Evolutionary conservation across 1,284 basidiomycete genomes (phyloP), one percentile per base, ranked within the genome.

Genomic region (Phellopilus nigrolimitatus): DNA sequence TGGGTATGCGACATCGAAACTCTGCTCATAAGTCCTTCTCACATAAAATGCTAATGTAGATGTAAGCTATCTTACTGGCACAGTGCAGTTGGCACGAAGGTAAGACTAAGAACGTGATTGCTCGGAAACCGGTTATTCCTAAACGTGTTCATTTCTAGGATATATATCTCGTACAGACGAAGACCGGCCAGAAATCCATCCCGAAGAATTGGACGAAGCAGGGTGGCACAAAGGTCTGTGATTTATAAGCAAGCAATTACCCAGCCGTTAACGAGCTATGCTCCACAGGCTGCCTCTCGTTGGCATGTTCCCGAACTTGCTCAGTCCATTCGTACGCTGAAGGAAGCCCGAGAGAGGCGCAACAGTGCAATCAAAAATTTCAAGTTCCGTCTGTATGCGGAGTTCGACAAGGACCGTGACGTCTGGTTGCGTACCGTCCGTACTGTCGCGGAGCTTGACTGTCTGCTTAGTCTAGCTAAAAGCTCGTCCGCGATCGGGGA

Each of bases 381-480:
- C 72, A 91, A 85, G 65, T 75, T 74, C 56, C 78, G 83, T n/a
- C 71, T 97, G 1, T 90, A 82, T 61, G 78, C 72, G 9, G 90
- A 94, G 68, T 98, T 97, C 64, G 91, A 95, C 63, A 73, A 79
- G 5, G 91, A 97, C 61, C 80, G 91, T 30, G 73, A 78, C 13
- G 69, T 84, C 13, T 94, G 89, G 91, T 70, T 90, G 54, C 81
- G 84, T 21, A 80, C 84, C 13, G 76, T 93, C 53, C 79, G 88
- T 55, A 81, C 90, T 40, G 73, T 91, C 59, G 80, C 94, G 47
- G 84, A 97, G 69, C 72, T 99, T 21, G 97, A 99, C 67, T 99
- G 97, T 66, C 72, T 99, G 27, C 82, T 97, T 62, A 94, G 91
- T 60, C 72, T 99, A 44, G 89, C 95, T 5, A 95, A 94, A 67